A percentile compares a stretch with the other conserved stretches of the same genome.
phyloP scores from a whole-genome alignment of 2,329 filamentous ascomycete species.

The Coleophoma eucalyptorum region DNA sequence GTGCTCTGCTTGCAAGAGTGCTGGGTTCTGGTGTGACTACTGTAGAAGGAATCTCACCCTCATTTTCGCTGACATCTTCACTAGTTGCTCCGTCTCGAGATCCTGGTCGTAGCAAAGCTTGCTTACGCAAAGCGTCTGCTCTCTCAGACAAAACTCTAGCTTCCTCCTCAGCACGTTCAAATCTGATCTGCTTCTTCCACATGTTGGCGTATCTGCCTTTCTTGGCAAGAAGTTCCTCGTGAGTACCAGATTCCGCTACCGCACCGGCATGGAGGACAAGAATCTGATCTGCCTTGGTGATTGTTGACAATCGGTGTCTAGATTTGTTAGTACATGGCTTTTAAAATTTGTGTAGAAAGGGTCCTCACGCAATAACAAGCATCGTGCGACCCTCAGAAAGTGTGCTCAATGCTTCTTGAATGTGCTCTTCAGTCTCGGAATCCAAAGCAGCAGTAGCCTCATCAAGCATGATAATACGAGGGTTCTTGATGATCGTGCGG shows the following conservation, averaged over 20 bases:
- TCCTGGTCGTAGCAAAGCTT: slow-evolving; percentile 20
- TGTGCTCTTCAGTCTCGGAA: slow-evolving; percentile 88
- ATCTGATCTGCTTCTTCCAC: slow-evolving; percentile 86
- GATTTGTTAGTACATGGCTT: slow-evolving; percentile 72
- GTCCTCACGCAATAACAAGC: slow-evolving; percentile 83
- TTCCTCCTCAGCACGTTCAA: slow-evolving; percentile 65
- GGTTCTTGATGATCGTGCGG: slow-evolving; percentile 87
- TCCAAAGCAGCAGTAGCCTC: slow-evolving; percentile 91
- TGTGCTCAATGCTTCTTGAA: slow-evolving; percentile 79
- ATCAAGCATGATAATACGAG: slow-evolving; percentile 87
- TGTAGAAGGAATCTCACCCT: slow-evolving; percentile 16
- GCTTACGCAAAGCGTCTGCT: slow-evolving; percentile 23
- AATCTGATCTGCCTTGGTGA: slow-evolving; percentile 88
- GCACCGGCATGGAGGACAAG: slow-evolving; percentile 75
- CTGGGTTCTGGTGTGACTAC: slow-evolving; percentile 8
- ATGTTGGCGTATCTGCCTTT: slow-evolving; percentile 75
- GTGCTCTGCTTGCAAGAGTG: slow-evolving; percentile 12
- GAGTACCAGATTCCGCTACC: slow-evolving; percentile 74
- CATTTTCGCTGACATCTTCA: slow-evolving; percentile 24
- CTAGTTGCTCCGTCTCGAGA: slow-evolving; percentile 6
- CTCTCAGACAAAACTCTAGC: slow-evolving; percentile 32
- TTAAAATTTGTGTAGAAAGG: background rate
- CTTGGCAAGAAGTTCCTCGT: slow-evolving; percentile 67
- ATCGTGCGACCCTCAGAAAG: slow-evolving; percentile 85
- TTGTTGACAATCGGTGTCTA: slow-evolving; percentile 75